phyloP scores from a whole-genome alignment of 768 basidiomycete species.

The Russula brevipes region DNA sequence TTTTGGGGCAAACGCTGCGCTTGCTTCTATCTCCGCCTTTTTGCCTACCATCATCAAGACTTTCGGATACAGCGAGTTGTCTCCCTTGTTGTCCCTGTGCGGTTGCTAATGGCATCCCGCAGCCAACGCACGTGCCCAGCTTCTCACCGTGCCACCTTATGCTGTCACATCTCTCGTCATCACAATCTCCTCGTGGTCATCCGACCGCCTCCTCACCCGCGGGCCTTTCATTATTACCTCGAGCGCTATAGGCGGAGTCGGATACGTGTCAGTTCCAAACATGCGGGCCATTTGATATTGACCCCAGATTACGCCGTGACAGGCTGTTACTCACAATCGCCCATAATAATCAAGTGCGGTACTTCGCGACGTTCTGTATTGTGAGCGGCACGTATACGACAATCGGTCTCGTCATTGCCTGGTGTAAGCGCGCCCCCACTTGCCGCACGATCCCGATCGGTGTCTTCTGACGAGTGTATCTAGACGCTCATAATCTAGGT shows the following conservation, averaged over 20 bases:
- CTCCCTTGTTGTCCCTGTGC: not conserved
- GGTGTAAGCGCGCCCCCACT: slow-evolving; percentile 49
- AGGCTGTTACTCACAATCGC: slow-evolving; percentile 54
- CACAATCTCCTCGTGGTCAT: slow-evolving; percentile 50
- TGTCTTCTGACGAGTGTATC: slow-evolving; percentile 4
- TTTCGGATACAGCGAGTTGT: slow-evolving; percentile 59
- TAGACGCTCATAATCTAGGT: slow-evolving; percentile 69
- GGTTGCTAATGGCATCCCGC: slow-evolving; percentile 14
- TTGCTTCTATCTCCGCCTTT: slow-evolving; percentile 79
- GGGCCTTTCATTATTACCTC: slow-evolving; percentile 45
- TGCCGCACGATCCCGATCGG: slow-evolving; percentile 1
- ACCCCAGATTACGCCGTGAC: not conserved
- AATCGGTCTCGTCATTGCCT: slow-evolving; percentile 69
- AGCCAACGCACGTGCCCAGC: slow-evolving; percentile 63
- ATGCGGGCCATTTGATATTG: not conserved
- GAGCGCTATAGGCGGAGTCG: slow-evolving; percentile 46
- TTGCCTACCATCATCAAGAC: slow-evolving; percentile 76
- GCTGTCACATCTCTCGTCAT: slow-evolving; percentile 64
- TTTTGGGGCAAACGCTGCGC: slow-evolving; percentile 69
- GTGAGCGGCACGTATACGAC: slow-evolving; percentile 72
- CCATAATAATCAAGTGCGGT: slow-evolving; percentile 55
- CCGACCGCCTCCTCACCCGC: slow-evolving; percentile 63
- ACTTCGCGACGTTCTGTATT: slow-evolving; percentile 76
- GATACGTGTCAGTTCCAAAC: slow-evolving; percentile 51
- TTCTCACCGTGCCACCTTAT: slow-evolving; percentile 80